These are phyloP conservation scores for Heterobasidion occidentale DNA, from an alignment of 1,284 basidiomycete species.

Conservation along the genomic window DNA sequence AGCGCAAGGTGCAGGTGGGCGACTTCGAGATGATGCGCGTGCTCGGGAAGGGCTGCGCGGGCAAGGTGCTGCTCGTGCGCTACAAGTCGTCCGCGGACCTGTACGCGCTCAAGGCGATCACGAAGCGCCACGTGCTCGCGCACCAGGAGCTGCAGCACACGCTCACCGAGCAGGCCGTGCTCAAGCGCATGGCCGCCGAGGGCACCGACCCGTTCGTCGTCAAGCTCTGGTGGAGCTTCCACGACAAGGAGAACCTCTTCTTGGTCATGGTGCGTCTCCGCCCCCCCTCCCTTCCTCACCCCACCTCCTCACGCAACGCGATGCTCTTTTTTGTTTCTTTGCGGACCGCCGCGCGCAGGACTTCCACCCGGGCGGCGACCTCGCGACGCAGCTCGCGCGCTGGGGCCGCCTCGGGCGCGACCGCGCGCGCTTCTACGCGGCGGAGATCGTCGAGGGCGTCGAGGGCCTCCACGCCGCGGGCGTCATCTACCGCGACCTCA, in stretches of 20 bases:
- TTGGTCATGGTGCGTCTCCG: constrained; percentile 64
- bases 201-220: constrained; percentile 87
- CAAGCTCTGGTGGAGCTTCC: constrained; percentile 92
- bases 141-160: constrained; percentile 96
- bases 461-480: constrained; percentile 85
- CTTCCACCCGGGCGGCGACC: constrained; percentile 93
- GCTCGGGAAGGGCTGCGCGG: constrained; percentile 93
- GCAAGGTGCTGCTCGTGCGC: constrained; percentile 84
- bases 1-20: constrained; percentile 69
- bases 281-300: background rate
- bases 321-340: constrained; percentile 15
- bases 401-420: constrained; percentile 91
- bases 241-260: constrained; percentile 92
- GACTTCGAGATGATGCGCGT: constrained; percentile 97
- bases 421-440: constrained; percentile 91
- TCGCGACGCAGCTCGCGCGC: constrained; percentile 92
- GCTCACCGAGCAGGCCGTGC: constrained; percentile 87
- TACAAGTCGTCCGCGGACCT: constrained; percentile 66
- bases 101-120: constrained; percentile 94
- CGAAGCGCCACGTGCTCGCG: constrained; percentile 90
- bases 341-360: constrained; percentile 38
- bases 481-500: constrained; percentile 85
- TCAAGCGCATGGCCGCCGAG: constrained; percentile 83
- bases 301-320: background rate
- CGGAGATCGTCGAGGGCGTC: constrained; percentile 92